A percentile compares a stretch with the other conserved stretches of the same genome.
Evolutionary conservation across 1,139 yeast species (phyloP).

Genomic region (Debaryomyces coudertii): DNA sequence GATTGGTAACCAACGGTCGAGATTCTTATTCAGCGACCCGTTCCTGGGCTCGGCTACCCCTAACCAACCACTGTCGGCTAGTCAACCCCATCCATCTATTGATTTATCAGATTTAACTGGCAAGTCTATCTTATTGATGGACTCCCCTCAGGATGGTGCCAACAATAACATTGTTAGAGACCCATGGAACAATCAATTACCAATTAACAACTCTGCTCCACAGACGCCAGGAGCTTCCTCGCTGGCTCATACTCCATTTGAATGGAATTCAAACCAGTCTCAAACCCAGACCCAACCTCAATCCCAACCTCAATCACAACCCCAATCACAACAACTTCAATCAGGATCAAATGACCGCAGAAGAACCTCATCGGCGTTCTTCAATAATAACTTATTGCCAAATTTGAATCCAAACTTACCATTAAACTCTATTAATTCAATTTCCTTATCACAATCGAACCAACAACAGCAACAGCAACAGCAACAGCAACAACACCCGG

Average conservation of each 20-base stretch:
- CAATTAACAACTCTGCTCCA: slow-evolving; percentile 34
- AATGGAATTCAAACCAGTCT: slow-evolving; percentile 28
- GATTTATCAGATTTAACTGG: slow-evolving; percentile 48
- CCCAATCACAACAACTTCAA: slow-evolving; percentile 14
- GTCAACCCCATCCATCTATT: slow-evolving; percentile 18
- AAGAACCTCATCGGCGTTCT: slow-evolving; percentile 42
- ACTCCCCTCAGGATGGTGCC: slow-evolving; percentile 53
- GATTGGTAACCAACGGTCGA: slow-evolving; percentile 60
- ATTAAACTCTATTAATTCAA: slow-evolving; percentile 12
- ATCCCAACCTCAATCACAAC: slow-evolving; percentile 13
- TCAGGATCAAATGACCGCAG: slow-evolving; percentile 19
- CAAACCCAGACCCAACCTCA: slow-evolving; percentile 7
- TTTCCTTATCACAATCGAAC: slow-evolving; percentile 3
- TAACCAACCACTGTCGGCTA: slow-evolving; percentile 17
- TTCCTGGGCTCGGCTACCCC: slow-evolving; percentile 33
- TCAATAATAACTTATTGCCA: slow-evolving; percentile 24
- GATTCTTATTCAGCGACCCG: slow-evolving; percentile 72
- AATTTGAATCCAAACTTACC: slow-evolving; percentile 12
- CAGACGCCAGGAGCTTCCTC: slow-evolving; percentile 40
- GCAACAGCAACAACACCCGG: slow-evolving; percentile 8
- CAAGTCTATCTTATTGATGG: slow-evolving; percentile 58
- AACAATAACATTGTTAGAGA: slow-evolving; percentile 56
- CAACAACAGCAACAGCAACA: slow-evolving; percentile 9
- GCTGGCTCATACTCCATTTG: slow-evolving; percentile 32
- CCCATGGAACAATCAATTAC: slow-evolving; percentile 34